A percentile compares a stretch with the other conserved stretches of the same genome.
Conservation (phyloP, 768 basidiomycete genomes). For the Lactarius pseudohatsudake region DNA sequence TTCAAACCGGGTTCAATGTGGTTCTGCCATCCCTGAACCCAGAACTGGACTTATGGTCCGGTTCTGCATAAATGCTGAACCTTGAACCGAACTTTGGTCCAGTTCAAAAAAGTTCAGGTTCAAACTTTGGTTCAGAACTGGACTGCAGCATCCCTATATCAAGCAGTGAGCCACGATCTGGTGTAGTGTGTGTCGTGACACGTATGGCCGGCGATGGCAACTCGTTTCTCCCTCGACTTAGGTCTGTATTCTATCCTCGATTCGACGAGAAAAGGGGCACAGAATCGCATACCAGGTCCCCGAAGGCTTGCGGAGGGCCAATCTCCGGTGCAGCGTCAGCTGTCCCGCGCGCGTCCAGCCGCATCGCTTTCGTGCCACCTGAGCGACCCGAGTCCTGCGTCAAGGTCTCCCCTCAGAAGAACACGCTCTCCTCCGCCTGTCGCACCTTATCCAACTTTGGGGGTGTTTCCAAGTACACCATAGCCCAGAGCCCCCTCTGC, state of each 20-base stretch:
- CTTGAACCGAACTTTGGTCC: no score
- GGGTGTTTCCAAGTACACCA: slow-evolving; percentile 91
- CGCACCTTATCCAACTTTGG: slow-evolving; percentile 80
- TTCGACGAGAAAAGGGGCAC: slow-evolving; percentile 73
- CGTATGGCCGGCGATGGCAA: slow-evolving; percentile 49
- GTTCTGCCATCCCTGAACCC: no score
- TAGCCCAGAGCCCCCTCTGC: slow-evolving; percentile 82
- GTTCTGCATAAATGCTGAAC: no score
- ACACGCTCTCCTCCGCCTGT: slow-evolving; percentile 46
- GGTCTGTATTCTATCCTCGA: slow-evolving; percentile 84
- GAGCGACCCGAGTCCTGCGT: slow-evolving; percentile 45
- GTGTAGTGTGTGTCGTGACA: no score
- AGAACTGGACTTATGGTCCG: no score
- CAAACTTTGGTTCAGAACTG: no score
- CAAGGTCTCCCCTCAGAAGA: slow-evolving; percentile 34
- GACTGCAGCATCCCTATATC: no score
- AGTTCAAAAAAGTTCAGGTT: no score
- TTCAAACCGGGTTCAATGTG: no score
- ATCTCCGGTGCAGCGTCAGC: slow-evolving; percentile 37
- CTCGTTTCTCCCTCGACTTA: slow-evolving; percentile 76
- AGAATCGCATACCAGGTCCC: slow-evolving; percentile 79
- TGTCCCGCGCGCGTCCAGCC: slow-evolving; percentile 50
- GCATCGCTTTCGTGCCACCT: slow-evolving; percentile 41
- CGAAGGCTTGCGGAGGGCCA: slow-evolving; percentile 58
- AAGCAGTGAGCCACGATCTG: no score